These are phyloP conservation scores for Warburgia ugandensis DNA, from an alignment of 164 flowering plant species.

Conservation along the genomic window DNA sequence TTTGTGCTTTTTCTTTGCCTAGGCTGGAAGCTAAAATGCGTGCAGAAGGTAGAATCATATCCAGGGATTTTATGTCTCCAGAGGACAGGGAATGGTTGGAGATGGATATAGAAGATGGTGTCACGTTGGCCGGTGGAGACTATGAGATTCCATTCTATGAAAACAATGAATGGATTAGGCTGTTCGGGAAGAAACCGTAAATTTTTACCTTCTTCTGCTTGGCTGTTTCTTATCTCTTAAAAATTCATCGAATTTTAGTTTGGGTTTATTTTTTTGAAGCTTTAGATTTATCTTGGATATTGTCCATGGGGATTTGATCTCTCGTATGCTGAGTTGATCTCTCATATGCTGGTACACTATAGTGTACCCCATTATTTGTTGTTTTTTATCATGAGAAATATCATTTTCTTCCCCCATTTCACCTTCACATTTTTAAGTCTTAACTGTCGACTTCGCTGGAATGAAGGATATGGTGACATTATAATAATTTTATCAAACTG, in stretches of 20 bases:
- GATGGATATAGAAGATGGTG: conserved; percentile 87
- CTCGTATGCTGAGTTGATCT: too few relatives aligned
- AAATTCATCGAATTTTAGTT: not conserved
- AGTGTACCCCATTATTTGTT: too few relatives aligned
- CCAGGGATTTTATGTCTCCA: conserved; percentile 77
- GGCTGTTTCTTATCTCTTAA: not conserved
- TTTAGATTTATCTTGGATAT: too few relatives aligned
- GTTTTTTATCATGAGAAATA: too few relatives aligned
- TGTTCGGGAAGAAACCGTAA: conserved; percentile 76
- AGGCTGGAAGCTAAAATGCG: conserved; percentile 93
- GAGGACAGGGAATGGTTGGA: conserved; percentile 91
- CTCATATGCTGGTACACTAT: too few relatives aligned
- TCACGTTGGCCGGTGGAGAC: conserved; percentile 35
- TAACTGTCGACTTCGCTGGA: too few relatives aligned
- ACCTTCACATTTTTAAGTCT: too few relatives aligned
- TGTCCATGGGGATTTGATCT: too few relatives aligned
- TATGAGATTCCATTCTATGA: conserved; percentile 73
- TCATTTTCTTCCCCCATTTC: too few relatives aligned
- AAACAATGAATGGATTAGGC: conserved; percentile 53
- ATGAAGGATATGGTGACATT: too few relatives aligned
- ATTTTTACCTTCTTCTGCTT: conserved; percentile 14
- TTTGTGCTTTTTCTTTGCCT: conserved; percentile 4
- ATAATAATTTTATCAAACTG: too few relatives aligned
- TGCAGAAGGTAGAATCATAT: conserved; percentile 66
- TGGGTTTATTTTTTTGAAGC: too few relatives aligned